phyloP scores from a whole-genome alignment of 352 stramenopile genomes.

The Pythium biforme region DNA sequence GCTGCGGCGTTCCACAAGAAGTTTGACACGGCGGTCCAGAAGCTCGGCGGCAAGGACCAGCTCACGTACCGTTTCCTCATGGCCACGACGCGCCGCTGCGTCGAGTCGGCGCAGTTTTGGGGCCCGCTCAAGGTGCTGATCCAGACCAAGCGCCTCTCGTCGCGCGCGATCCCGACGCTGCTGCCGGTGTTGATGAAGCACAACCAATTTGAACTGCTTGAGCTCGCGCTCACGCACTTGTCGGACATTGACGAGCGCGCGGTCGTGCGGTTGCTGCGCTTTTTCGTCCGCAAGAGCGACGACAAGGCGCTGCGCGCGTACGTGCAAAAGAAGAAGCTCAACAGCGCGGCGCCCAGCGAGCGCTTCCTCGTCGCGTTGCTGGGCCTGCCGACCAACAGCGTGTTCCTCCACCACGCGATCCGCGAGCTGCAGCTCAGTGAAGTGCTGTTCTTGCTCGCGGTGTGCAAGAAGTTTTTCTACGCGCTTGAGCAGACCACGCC shows the following conservation, averaged over 20 bases:
- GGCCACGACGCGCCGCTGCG: slow-evolving; percentile 52
- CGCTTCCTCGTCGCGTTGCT: slow-evolving; percentile 60
- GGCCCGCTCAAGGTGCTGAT: slow-evolving; percentile 48
- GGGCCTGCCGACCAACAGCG: slow-evolving; percentile 56
- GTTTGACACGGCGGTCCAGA: slow-evolving; percentile 44
- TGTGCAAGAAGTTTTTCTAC: slow-evolving; percentile 73
- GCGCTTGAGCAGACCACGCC: slow-evolving; percentile 32
- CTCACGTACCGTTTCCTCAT: slow-evolving; percentile 66
- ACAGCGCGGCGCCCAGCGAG: slow-evolving; percentile 35
- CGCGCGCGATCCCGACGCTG: slow-evolving; percentile 57
- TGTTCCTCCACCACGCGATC: slow-evolving; percentile 81
- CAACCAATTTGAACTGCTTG: slow-evolving; percentile 62
- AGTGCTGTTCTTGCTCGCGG: slow-evolving; percentile 60
- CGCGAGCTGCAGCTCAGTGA: slow-evolving; percentile 66
- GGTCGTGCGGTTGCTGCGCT: slow-evolving; percentile 68
- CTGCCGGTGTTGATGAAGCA: slow-evolving; percentile 64
- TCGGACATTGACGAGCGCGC: slow-evolving; percentile 78
- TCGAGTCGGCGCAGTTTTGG: slow-evolving; percentile 61
- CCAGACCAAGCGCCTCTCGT: slow-evolving; percentile 55
- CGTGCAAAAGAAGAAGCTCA: slow-evolving; percentile 31
- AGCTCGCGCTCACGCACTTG: slow-evolving; percentile 60
- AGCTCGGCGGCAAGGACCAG: slow-evolving; percentile 18
- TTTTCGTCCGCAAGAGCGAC: slow-evolving; percentile 66
- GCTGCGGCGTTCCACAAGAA: slow-evolving; percentile 46
- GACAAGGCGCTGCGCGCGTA: slow-evolving; percentile 38